phyloP scores from a whole-genome alignment of 257 asterid species.

The Verbena officinalis region DNA sequence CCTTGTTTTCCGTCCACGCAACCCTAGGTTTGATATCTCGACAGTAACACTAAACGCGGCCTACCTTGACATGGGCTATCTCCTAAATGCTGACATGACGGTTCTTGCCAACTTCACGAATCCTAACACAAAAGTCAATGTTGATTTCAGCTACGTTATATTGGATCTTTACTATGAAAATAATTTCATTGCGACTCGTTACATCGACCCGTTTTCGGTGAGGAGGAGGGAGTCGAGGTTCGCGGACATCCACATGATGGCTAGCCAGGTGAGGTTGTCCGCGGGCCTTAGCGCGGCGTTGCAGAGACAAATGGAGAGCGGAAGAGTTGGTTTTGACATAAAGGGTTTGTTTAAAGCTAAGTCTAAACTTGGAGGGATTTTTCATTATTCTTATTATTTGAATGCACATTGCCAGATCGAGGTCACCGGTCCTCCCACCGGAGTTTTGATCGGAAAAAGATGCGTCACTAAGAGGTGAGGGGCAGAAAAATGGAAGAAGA shows the following conservation, averaged over 20 bases:
- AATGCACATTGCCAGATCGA: slow-evolving; percentile 61
- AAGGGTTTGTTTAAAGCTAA: slow-evolving; percentile 66
- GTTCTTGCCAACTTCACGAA: slow-evolving; percentile 85
- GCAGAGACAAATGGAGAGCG: slow-evolving; percentile 58
- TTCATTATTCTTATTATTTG: slow-evolving; percentile 76
- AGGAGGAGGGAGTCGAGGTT: slow-evolving; percentile 57
- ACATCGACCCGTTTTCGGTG: slow-evolving; percentile 60
- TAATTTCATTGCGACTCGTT: slow-evolving; percentile 59
- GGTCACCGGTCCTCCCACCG: slow-evolving; percentile 79
- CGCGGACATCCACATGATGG: slow-evolving; percentile 57
- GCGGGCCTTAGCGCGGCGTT: slow-evolving; percentile 47
- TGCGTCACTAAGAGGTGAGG: slow-evolving; percentile 64
- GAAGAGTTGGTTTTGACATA: slow-evolving; percentile 62
- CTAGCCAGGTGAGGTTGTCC: slow-evolving; percentile 76
- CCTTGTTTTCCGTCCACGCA: slow-evolving; percentile 72
- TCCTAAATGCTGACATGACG: slow-evolving; percentile 79
- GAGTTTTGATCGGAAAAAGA: slow-evolving; percentile 61
- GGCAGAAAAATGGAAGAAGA: background rate
- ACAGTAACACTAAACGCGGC: slow-evolving; percentile 78
- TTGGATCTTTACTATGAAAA: slow-evolving; percentile 62
- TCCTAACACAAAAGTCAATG: slow-evolving; percentile 75
- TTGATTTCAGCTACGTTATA: slow-evolving; percentile 65
- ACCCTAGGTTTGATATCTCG: slow-evolving; percentile 80
- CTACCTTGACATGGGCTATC: slow-evolving; percentile 87
- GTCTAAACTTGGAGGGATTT: slow-evolving; percentile 68